These are phyloP conservation scores for Reticulascus tulasneorum DNA, from an alignment of 2,329 filamentous ascomycete genomes.

Conservation along the genomic window DNA sequence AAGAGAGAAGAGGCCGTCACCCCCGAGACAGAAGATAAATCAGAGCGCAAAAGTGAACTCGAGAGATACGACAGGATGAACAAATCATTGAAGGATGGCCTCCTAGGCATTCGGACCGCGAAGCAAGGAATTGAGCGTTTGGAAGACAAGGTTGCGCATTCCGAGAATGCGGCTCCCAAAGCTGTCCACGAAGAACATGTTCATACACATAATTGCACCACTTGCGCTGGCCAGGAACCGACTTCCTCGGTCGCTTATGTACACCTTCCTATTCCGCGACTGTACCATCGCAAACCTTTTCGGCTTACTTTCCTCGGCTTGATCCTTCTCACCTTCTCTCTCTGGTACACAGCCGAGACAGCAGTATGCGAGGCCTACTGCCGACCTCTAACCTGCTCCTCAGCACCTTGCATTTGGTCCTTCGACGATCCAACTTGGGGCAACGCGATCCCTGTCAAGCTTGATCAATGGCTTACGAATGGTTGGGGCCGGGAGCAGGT, in stretches of 20 bases:
- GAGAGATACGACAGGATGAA: constrained; percentile 46
- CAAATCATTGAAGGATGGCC: constrained; percentile 46
- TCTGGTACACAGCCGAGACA: constrained; percentile 55
- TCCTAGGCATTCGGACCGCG: constrained; percentile 49
- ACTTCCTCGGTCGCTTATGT: constrained; percentile 28
- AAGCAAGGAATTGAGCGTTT: constrained; percentile 57
- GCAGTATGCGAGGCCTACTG: constrained; percentile 52
- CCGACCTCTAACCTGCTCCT: constrained; percentile 46
- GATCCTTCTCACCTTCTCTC: constrained; percentile 34
- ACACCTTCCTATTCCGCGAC: constrained; percentile 39
- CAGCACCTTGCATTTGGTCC: constrained; percentile 48
- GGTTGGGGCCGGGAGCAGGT: constrained; percentile 41
- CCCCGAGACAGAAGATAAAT: constrained; percentile 12
- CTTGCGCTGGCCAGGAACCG: neutral
- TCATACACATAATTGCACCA: constrained; percentile 2
- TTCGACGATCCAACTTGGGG: constrained; percentile 57
- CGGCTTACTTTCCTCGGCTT: constrained; percentile 46
- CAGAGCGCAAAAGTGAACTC: constrained; percentile 34
- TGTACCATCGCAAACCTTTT: constrained; percentile 42
- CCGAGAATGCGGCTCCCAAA: constrained; percentile 18
- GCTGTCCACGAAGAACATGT: neutral
- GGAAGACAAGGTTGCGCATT: constrained; percentile 45
- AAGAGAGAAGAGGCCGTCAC: constrained; percentile 13
- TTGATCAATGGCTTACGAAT: constrained; percentile 57
- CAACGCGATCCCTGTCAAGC: constrained; percentile 56